Evolutionary conservation across 768 basidiomycete species (phyloP).

Genomic region (Mrakia frigida): DNA sequence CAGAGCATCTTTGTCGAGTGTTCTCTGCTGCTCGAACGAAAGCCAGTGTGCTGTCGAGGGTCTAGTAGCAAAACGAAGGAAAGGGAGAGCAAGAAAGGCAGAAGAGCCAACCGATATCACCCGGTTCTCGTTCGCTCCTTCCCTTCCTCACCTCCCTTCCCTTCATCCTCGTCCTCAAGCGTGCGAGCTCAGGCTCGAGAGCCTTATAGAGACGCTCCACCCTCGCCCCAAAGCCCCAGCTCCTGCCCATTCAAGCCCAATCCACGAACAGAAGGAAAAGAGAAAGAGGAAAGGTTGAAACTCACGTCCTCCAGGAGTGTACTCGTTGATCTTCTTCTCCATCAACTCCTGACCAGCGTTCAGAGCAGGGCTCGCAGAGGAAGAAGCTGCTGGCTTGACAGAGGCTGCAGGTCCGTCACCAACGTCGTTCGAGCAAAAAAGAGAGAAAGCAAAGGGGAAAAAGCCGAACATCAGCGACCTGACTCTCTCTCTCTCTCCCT

Average conservation of each 20-base stretch:
- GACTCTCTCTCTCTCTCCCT: not conserved
- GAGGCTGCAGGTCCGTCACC: not conserved
- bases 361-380: not conserved
- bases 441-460: not conserved
- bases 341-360: constrained; percentile 18
- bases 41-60: too few relatives aligned
- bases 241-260: too few relatives aligned
- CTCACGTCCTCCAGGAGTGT: constrained; percentile 47
- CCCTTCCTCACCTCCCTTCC: too few relatives aligned
- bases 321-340: constrained; percentile 35
- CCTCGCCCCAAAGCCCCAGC: too few relatives aligned
- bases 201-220: too few relatives aligned
- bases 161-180: too few relatives aligned
- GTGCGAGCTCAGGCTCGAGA: too few relatives aligned
- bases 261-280: too few relatives aligned
- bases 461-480: constrained; percentile 13
- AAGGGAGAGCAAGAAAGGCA: too few relatives aligned
- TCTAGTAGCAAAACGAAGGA: too few relatives aligned
- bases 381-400: not conserved
- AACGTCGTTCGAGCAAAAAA: not conserved
- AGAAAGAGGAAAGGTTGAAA: constrained; percentile 23
- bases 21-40: not conserved
- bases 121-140: too few relatives aligned
- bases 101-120: too few relatives aligned
- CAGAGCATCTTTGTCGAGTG: not conserved